Conservation (phyloP, 306 rosid species). For the Leucaena leucocephala region DNA sequence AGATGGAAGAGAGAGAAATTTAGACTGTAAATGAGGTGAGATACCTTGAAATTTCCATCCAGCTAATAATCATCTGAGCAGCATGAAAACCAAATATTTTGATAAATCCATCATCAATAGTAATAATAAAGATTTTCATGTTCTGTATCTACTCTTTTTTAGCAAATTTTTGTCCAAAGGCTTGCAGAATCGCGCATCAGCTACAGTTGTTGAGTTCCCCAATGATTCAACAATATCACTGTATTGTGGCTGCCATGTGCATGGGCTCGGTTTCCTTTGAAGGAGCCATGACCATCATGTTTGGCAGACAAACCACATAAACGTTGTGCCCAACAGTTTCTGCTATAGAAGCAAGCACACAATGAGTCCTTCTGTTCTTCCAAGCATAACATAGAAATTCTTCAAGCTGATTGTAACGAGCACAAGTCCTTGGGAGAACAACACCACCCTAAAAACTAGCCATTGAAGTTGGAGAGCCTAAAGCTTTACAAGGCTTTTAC, state of each 20-base stretch:
- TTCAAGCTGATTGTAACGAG: slow-evolving; percentile 41
- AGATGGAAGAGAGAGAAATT: no score
- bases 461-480: no score
- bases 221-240: neutral
- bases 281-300: neutral
- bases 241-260: neutral
- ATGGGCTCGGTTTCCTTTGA: neutral
- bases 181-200: neutral
- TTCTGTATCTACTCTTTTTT: neutral
- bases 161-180: neutral
- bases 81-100: no score
- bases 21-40: no score
- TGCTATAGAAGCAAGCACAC: slow-evolving; percentile 97
- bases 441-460: no score
- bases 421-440: no score
- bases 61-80: no score
- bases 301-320: neutral
- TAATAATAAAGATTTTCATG: neutral
- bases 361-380: slow-evolving; percentile 97
- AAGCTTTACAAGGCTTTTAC: no score
- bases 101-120: no score
- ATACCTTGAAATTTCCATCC: no score
- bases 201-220: neutral
- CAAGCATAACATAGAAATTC: slow-evolving; percentile 84
- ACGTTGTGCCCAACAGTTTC: neutral